Percentiles rank a stretch among this genome's conserved stretches.
Evolutionary conservation across 2,329 filamentous ascomycete species (phyloP).

Genomic region (Bretziella fagacearum): DNA sequence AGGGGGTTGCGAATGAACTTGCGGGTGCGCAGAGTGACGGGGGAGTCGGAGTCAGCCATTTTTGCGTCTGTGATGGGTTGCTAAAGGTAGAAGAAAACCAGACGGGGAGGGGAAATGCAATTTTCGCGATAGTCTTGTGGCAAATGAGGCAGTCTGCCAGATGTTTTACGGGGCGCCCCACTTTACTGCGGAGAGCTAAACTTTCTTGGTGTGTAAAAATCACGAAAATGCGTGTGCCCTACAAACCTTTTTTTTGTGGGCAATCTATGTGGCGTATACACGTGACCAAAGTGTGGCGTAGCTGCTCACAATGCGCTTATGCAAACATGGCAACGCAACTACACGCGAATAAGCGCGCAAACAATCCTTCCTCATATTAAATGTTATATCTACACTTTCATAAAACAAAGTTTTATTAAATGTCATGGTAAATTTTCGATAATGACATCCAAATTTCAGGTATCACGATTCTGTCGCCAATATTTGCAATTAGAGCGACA

Average conservation of each 20-base stretch:
- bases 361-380: too few species aligned
- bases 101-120: constrained; percentile 4
- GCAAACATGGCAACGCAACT: too few species aligned
- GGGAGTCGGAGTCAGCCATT: constrained; percentile 72
- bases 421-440: not conserved
- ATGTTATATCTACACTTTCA: too few species aligned
- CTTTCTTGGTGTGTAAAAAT: not conserved
- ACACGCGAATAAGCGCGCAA: too few species aligned
- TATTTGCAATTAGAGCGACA: constrained; percentile 58
- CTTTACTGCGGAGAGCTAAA: not conserved
- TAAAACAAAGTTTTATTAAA: too few species aligned
- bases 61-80: constrained; percentile 33
- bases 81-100: constrained; percentile 5
- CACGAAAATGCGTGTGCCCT: not conserved
- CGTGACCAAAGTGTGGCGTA: not conserved
- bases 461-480: constrained; percentile 47
- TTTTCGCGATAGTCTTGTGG: constrained; percentile 5
- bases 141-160: not conserved
- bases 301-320: too few species aligned
- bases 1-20: constrained; percentile 99
- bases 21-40: constrained; percentile 86
- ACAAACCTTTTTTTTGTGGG: not conserved
- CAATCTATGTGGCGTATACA: not conserved
- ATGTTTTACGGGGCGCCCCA: not conserved
- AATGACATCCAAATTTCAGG: constrained; percentile 5